Percentiles rank a stretch among this genome's conserved stretches.
Evolutionary conservation across 305 asterid genomes (phyloP).

Genomic region (Rubia tinctorum): DNA sequence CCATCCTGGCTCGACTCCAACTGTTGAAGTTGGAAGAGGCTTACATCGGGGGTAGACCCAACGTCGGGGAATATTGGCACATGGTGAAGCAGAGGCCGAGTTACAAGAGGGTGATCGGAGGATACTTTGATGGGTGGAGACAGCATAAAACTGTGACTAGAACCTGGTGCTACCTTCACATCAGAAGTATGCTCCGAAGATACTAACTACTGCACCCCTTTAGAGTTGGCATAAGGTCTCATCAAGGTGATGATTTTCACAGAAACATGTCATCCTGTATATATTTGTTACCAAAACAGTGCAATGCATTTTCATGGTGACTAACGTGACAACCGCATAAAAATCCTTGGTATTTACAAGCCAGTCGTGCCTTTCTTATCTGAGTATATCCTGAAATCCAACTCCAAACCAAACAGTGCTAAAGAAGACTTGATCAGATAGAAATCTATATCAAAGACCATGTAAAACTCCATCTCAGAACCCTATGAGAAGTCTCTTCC

Average conservation of each 20-base stretch:
- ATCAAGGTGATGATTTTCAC: neutral
- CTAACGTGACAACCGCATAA: neutral
- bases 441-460: too few species aligned
- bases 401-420: neutral
- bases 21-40: slow-evolving; percentile 55
- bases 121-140: slow-evolving; percentile 77
- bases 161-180: slow-evolving; percentile 73
- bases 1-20: slow-evolving; percentile 61
- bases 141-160: slow-evolving; percentile 49
- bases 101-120: slow-evolving; percentile 80
- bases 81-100: slow-evolving; percentile 65
- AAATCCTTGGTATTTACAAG: neutral
- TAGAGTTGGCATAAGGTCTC: too few species aligned
- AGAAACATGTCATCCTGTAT: neutral
- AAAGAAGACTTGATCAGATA: too few species aligned
- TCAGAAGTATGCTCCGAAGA: slow-evolving; percentile 54
- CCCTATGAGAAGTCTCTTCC: too few species aligned
- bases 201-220: slow-evolving; percentile 31
- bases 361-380: too few species aligned
- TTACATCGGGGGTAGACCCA: slow-evolving; percentile 51
- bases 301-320: neutral
- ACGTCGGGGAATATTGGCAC: slow-evolving; percentile 60
- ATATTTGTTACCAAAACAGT: neutral
- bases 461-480: too few species aligned
- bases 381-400: neutral